Evolutionary conservation across 2,329 filamentous ascomycete species (phyloP).

Genomic region (Hirsutella thompsonii): DNA sequence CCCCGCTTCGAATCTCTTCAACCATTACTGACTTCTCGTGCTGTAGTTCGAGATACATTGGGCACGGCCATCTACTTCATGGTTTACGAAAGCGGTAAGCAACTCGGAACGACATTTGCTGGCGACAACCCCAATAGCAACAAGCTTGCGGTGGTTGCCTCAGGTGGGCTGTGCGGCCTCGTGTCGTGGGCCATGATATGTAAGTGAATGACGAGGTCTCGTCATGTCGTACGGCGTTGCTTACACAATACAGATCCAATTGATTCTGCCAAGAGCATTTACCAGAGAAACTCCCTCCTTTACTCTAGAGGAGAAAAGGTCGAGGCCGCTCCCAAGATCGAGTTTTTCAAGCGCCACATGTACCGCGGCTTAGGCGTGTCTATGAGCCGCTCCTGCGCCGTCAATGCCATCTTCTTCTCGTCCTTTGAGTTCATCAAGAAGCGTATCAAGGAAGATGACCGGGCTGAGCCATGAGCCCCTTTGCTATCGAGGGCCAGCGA

Average conservation of each 20-base stretch:
- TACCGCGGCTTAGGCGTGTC: slow-evolving; percentile 75
- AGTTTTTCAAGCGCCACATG: slow-evolving; percentile 66
- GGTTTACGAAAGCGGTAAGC: slow-evolving; percentile 79
- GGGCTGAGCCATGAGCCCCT: slow-evolving; percentile 2
- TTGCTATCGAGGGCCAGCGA: no score
- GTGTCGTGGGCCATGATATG: slow-evolving; percentile 71
- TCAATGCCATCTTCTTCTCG: slow-evolving; percentile 85
- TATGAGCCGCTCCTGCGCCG: slow-evolving; percentile 67
- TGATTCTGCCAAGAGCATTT: slow-evolving; percentile 75
- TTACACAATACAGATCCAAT: slow-evolving; percentile 41
- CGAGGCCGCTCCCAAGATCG: slow-evolving; percentile 56
- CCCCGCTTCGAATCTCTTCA: neutral
- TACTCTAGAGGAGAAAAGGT: slow-evolving; percentile 52
- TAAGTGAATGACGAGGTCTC: slow-evolving; percentile 24
- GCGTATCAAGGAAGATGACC: slow-evolving; percentile 41
- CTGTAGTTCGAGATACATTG: slow-evolving; percentile 63
- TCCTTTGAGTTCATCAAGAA: slow-evolving; percentile 77
- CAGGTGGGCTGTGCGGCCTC: slow-evolving; percentile 70
- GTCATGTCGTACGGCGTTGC: neutral
- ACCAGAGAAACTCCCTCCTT: slow-evolving; percentile 68
- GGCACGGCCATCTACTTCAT: slow-evolving; percentile 81
- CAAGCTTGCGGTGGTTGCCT: slow-evolving; percentile 64
- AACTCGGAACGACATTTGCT: slow-evolving; percentile 62
- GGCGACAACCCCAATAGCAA: slow-evolving; percentile 63
- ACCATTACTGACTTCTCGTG: neutral